Conservation (phyloP, 2,329 filamentous ascomycete species). For the Penicillium sp. region DNA sequence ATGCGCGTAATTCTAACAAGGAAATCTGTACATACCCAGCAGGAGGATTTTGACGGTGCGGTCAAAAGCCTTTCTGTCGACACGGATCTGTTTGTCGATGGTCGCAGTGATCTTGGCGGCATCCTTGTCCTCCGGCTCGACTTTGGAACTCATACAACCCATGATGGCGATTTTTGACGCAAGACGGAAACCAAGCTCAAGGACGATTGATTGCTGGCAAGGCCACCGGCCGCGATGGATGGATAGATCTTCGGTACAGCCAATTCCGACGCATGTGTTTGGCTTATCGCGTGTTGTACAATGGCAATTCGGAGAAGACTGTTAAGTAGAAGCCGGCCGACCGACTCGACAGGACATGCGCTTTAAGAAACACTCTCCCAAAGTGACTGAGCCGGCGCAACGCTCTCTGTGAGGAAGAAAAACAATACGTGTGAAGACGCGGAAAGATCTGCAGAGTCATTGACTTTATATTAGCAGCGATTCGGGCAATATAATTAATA, state of each 20-base stretch:
- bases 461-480: neutral
- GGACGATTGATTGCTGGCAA: neutral
- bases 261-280: neutral
- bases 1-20: neutral
- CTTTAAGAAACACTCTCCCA: neutral
- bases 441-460: neutral
- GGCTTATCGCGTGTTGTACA: neutral
- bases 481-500: neutral
- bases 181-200: neutral
- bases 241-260: neutral
- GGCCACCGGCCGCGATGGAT: neutral
- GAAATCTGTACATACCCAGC: slow-evolving; percentile 61
- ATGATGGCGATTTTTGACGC: slow-evolving; percentile 25
- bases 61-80: slow-evolving; percentile 80
- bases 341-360: neutral
- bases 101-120: slow-evolving; percentile 51
- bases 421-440: neutral
- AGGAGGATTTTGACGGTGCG: slow-evolving; percentile 92
- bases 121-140: slow-evolving; percentile 38
- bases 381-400: neutral
- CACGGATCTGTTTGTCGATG: slow-evolving; percentile 79
- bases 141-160: slow-evolving; percentile 44
- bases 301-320: neutral
- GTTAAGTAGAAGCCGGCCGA: neutral
- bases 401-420: neutral